Evolutionary conservation across 179 eudicot species (phyloP).

Genomic region (Carnegiea gigantea): DNA sequence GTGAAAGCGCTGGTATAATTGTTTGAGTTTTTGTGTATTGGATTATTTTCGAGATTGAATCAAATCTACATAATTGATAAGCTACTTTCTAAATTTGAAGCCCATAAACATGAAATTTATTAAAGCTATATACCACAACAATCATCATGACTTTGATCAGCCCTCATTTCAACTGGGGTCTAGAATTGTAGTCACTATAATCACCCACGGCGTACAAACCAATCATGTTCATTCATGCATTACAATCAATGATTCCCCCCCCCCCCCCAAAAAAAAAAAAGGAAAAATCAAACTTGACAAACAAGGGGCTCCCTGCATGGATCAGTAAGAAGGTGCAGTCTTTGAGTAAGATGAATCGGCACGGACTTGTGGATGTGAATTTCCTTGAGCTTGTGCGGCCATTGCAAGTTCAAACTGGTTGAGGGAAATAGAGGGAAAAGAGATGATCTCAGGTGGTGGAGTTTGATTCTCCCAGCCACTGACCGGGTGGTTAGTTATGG

Average conservation of each 20-base stretch:
- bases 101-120: background rate
- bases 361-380: background rate
- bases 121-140: background rate
- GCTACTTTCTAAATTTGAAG: background rate
- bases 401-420: conserved; percentile 76
- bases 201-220: background rate
- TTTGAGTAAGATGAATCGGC: background rate
- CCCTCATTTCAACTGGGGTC: background rate
- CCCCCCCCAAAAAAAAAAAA: no score
- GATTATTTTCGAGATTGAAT: no score
- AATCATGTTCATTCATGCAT: background rate
- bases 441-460: conserved; percentile 43
- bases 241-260: background rate
- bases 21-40: no score
- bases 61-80: background rate
- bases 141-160: background rate
- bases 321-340: background rate
- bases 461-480: conserved; percentile 31
- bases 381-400: conserved; percentile 53
- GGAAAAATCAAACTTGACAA: background rate
- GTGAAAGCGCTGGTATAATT: no score
- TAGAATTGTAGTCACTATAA: background rate
- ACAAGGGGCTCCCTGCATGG: background rate
- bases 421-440: conserved; percentile 65
- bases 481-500: conserved; percentile 11